These are phyloP conservation scores for Eimeria falciformis DNA, from an alignment of 169 alveolate genomes.

Conservation along the genomic window DNA sequence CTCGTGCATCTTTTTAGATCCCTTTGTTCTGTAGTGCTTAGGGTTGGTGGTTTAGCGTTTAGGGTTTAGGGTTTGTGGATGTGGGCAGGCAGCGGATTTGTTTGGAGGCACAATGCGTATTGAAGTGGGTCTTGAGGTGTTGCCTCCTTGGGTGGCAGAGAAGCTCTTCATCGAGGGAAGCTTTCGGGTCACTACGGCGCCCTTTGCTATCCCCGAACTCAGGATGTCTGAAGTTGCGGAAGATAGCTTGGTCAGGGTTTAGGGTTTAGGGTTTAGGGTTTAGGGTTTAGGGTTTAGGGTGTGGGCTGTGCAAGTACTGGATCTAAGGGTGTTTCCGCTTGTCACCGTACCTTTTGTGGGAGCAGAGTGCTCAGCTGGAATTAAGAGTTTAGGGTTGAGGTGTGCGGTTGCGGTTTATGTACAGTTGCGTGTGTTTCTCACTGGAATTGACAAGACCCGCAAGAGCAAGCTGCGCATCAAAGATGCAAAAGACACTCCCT, in stretches of 20 bases:
- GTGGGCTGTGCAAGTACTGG: too few relatives aligned
- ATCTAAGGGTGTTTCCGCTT: too few relatives aligned
- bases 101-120: slow-evolving; percentile 57
- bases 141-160: slow-evolving; percentile 61
- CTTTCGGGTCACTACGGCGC: slow-evolving; percentile 35
- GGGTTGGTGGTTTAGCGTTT: slow-evolving; percentile 10
- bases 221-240: background rate
- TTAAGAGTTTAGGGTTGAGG: too few relatives aligned
- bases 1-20: background rate
- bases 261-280: too few relatives aligned
- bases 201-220: slow-evolving; percentile 32
- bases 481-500: background rate
- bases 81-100: slow-evolving; percentile 22
- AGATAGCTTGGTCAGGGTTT: background rate
- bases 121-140: slow-evolving; percentile 19
- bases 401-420: background rate
- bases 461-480: background rate
- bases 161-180: slow-evolving; percentile 36
- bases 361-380: too few relatives aligned
- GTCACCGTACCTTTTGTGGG: too few relatives aligned
- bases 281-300: too few relatives aligned
- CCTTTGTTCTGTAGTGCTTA: background rate
- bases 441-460: background rate
- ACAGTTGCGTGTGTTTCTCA: background rate
- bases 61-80: slow-evolving; percentile 28